These are phyloP conservation scores for Leccinum variicolor DNA, from an alignment of 768 basidiomycete species.

Conservation along the genomic window DNA sequence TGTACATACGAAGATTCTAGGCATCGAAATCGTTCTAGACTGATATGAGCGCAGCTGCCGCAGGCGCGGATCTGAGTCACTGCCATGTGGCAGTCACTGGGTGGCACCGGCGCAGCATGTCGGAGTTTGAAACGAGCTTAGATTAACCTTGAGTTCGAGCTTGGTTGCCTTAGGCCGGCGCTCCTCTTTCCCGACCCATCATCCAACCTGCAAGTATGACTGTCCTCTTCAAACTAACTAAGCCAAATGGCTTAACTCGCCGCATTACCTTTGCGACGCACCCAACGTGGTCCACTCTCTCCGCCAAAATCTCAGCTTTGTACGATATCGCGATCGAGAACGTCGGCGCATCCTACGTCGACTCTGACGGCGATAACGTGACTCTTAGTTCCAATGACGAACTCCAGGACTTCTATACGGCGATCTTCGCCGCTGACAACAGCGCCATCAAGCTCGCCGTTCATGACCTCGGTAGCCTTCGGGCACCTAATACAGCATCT, in stretches of 20 bases:
- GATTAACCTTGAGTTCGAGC: constrained; percentile 4
- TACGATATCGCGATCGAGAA: constrained; percentile 53
- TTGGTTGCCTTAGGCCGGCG: neutral
- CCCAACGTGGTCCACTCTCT: constrained; percentile 59
- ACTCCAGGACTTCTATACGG: constrained; percentile 65
- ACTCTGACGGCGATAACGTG: constrained; percentile 71
- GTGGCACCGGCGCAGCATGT: constrained; percentile 30
- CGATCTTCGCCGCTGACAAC: constrained; percentile 20
- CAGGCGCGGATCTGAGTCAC: neutral
- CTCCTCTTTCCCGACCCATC: constrained; percentile 17
- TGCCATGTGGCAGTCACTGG: neutral
- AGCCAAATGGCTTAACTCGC: constrained; percentile 55
- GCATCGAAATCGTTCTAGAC: neutral
- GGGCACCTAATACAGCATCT: constrained; percentile 33
- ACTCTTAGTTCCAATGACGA: constrained; percentile 77
- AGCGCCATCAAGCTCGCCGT: constrained; percentile 57
- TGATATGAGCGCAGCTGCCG: constrained; percentile 1
- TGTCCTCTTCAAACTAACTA: constrained; percentile 64
- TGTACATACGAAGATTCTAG: neutral
- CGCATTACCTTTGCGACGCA: constrained; percentile 47
- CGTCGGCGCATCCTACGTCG: constrained; percentile 69
- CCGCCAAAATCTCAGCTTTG: constrained; percentile 51
- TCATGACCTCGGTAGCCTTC: constrained; percentile 47
- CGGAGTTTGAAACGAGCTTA: constrained; percentile 42
- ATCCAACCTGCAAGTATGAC: constrained; percentile 37